Evolutionary conservation across 257 asterid genomes (phyloP), one percentile per base, ranked within the genome.

Genomic region (Cruciata laevipes): DNA sequence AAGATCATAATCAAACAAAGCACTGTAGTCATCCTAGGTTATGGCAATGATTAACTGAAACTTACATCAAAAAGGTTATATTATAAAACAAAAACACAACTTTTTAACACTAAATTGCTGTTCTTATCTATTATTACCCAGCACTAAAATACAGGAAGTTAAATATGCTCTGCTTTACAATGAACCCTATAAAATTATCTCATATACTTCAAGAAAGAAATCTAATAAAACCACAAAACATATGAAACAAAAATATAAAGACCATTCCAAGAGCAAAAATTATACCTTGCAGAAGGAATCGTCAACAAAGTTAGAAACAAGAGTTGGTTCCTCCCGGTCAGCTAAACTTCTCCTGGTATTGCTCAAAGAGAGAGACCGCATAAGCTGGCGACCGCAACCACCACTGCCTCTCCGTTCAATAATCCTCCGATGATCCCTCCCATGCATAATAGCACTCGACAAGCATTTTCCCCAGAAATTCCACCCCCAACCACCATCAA

Each of bases 281-380:
- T 67, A 78, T 71, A 78, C 82, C 82, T 78, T 78, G 72, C 70
- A 71, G 75, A 78, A 78, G 60, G 76, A 78, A 71, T 68, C 66
- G 55, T 47, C 55, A 72, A 52, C 25, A 72, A 52, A n/a, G 47
- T n/a, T 44, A 44, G 61, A 13, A 66, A 49, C 32, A 70, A 42
- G 12, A 63, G 77, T 63, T 24, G 71, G 52, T 40, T 65, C 79
- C 33, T 60, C 69, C 55, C 55, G 55, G 76, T 65, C 76, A 73
- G 76, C 71, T 71, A 71, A 65, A 71, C 77, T 71, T 73, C 65
- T 70, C 69, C 64, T 61, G 68, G 76, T 74, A 49, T 76, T 68
- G 78, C 70, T 66, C 56, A 69, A 77, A 76, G 74, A 78, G 59
- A 72, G 68, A 44, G 76, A 72, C 76, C 67, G 76, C 82, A 78